phyloP scores from a whole-genome alignment of 1,284 basidiomycete species.

The Retiboletus flavoniger region DNA sequence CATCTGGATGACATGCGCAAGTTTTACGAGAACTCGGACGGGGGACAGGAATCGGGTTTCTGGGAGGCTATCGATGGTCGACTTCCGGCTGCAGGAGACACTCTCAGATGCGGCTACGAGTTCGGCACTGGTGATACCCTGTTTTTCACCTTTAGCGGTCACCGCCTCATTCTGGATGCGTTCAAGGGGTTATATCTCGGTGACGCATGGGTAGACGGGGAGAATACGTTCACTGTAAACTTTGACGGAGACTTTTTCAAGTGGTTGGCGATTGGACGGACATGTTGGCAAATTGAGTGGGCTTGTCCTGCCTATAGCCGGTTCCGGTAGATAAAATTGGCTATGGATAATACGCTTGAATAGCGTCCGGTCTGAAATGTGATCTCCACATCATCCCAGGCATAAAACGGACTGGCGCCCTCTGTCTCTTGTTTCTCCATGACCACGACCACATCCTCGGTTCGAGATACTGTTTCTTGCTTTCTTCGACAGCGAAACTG shows the following conservation, averaged over 20 bases:
- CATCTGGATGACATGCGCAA: conserved; percentile 72
- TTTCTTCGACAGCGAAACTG: too few species aligned
- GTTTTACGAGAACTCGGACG: conserved; percentile 66
- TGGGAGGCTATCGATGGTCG: conserved; percentile 16
- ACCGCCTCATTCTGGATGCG: conserved; percentile 49
- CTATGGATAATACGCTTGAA: too few species aligned
- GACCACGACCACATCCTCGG: neutral
- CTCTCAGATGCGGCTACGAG: conserved; percentile 63
- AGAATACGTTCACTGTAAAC: conserved; percentile 57
- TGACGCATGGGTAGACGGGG: conserved; percentile 50
- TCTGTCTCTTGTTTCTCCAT: neutral
- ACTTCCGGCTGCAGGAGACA: conserved; percentile 43
- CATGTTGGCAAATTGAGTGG: conserved; percentile 10
- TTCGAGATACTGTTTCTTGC: neutral
- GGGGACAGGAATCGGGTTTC: conserved; percentile 55
- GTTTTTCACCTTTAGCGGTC: conserved; percentile 69
- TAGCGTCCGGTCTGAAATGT: conserved; percentile 3
- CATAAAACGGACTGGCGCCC: neutral
- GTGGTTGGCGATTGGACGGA: conserved; percentile 40
- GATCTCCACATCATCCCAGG: neutral
- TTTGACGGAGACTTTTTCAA: conserved; percentile 58
- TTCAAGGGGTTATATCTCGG: conserved; percentile 59
- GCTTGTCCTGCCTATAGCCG: conserved; percentile 4
- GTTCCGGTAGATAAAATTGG: too few species aligned
- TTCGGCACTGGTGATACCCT: conserved; percentile 46